Percentiles rank a stretch among this genome's conserved stretches.
phyloP scores from a whole-genome alignment of 164 flowering plant genomes.

The grape (Vitis vinifera) region DNA sequence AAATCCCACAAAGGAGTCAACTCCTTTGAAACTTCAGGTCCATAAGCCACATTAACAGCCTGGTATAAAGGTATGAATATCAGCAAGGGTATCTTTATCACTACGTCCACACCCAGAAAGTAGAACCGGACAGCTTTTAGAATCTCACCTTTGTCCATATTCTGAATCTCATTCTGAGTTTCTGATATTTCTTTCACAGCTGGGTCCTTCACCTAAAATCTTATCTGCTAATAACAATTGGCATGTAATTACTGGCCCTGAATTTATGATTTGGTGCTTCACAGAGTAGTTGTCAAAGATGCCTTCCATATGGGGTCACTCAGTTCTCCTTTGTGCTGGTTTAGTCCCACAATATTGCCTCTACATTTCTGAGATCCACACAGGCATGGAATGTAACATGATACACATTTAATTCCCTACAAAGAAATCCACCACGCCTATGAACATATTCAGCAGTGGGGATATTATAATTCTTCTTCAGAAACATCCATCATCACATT shows the following conservation, averaged over 20 bases:
- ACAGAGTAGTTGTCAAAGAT: conserved; percentile 96
- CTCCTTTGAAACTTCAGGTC: conserved; percentile 77
- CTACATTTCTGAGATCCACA: conserved; percentile 68
- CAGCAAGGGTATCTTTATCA: conserved; percentile 62
- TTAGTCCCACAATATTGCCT: conserved; percentile 64
- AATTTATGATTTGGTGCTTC: conserved; percentile 91
- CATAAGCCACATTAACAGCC: conserved; percentile 56
- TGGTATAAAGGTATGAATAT: conserved; percentile 64
- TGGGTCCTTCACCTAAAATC: conserved; percentile 31
- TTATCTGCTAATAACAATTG: conserved; percentile 19
- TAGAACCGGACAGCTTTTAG: conserved; percentile 43
- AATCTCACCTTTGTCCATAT: conserved; percentile 28
- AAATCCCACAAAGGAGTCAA: conserved; percentile 75
- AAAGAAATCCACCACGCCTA: conserved; percentile 60
- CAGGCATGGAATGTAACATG: conserved; percentile 87
- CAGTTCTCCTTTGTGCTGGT: conserved; percentile 85
- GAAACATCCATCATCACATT: conserved; percentile 74
- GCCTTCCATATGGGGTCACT: conserved; percentile 97
- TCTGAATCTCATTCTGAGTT: conserved; percentile 23
- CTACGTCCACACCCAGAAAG: conserved; percentile 60
- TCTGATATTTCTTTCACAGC: conserved; percentile 26
- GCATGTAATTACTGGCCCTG: conserved; percentile 34
- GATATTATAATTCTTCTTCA: conserved; percentile 74
- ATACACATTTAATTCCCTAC: conserved; percentile 63
- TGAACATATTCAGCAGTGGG: conserved; percentile 81